phyloP scores from a whole-genome alignment of 2,329 filamentous ascomycete genomes.

The Blastomyces gilchristii region DNA sequence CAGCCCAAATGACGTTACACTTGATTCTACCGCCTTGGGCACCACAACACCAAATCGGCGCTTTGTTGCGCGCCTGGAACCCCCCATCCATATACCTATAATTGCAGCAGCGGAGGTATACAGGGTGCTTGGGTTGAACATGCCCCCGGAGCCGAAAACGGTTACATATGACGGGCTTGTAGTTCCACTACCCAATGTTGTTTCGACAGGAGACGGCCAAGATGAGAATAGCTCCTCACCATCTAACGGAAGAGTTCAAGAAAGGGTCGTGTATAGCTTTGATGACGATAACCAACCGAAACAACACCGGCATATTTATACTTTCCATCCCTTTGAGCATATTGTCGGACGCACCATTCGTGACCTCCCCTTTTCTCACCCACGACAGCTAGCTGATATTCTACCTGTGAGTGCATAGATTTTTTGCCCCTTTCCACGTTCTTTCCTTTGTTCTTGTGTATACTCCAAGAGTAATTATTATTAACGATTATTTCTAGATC shows the following conservation, averaged over 20 bases:
- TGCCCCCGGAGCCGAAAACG: constrained; percentile 33
- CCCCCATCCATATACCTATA: constrained; percentile 34
- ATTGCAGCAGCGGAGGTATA: constrained; percentile 34
- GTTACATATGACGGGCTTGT: constrained; percentile 32
- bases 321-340: constrained; percentile 35
- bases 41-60: constrained; percentile 34
- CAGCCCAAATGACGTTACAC: constrained; percentile 28
- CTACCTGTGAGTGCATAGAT: constrained; percentile 28
- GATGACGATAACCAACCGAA: constrained; percentile 23
- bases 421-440: not conserved
- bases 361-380: constrained; percentile 37
- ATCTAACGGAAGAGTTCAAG: constrained; percentile 25
- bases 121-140: constrained; percentile 29
- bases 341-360: constrained; percentile 32
- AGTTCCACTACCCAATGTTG: constrained; percentile 19
- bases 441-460: not conserved
- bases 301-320: constrained; percentile 33
- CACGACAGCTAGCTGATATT: constrained; percentile 35
- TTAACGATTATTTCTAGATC: constrained; percentile 20
- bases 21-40: constrained; percentile 30
- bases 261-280: constrained; percentile 25
- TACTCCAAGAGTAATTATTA: not conserved
- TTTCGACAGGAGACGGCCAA: constrained; percentile 19
- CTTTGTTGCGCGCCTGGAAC: constrained; percentile 35
- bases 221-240: constrained; percentile 18